A percentile compares a stretch with the other conserved stretches of the same genome.
phyloP scores from a whole-genome alignment of 1,139 yeast genomes.

The Hemisphaericaspora xylofermentans region DNA sequence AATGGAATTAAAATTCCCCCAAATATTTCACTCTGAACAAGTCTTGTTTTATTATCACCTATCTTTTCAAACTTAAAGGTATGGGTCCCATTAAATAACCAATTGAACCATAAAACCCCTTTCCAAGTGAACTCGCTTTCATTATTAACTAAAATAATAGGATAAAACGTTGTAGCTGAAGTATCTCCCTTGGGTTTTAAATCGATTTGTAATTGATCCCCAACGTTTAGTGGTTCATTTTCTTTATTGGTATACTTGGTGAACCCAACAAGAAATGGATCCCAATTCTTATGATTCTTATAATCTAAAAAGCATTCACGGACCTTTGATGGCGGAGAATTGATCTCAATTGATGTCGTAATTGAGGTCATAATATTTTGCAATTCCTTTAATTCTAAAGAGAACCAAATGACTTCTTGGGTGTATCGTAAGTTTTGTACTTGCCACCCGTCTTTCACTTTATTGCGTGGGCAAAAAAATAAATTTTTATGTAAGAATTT shows the following conservation, averaged over 20 bases:
- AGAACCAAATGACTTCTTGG: too few species aligned
- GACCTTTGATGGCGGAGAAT: slow-evolving; percentile 15
- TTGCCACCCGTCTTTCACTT: too few species aligned
- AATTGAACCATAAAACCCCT: slow-evolving; percentile 14
- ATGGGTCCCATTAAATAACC: slow-evolving; percentile 17
- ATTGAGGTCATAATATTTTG: slow-evolving; percentile 2
- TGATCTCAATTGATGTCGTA: slow-evolving; percentile 14
- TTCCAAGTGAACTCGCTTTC: slow-evolving; percentile 15
- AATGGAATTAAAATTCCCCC: slow-evolving; percentile 16
- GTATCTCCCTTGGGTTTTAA: slow-evolving; percentile 14
- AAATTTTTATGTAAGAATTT: too few species aligned
- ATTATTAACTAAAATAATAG: slow-evolving; percentile 10
- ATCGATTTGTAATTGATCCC: slow-evolving; percentile 16
- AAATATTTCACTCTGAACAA: slow-evolving; percentile 16
- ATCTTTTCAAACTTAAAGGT: slow-evolving; percentile 13
- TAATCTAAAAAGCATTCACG: slow-evolving; percentile 13
- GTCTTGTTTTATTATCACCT: slow-evolving; percentile 12
- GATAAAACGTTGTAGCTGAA: slow-evolving; percentile 14
- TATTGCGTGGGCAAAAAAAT: too few species aligned
- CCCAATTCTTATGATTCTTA: slow-evolving; percentile 15
- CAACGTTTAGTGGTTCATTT: slow-evolving; percentile 9
- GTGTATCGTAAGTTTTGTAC: too few species aligned
- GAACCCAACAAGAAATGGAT: slow-evolving; percentile 16
- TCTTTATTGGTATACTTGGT: slow-evolving; percentile 12
- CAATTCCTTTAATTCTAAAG: background rate